A percentile compares a stretch with the other conserved stretches of the same genome.
These are phyloP conservation scores for Austroboletus eburneus DNA, from an alignment of 768 basidiomycete genomes.

Conservation along the genomic window DNA sequence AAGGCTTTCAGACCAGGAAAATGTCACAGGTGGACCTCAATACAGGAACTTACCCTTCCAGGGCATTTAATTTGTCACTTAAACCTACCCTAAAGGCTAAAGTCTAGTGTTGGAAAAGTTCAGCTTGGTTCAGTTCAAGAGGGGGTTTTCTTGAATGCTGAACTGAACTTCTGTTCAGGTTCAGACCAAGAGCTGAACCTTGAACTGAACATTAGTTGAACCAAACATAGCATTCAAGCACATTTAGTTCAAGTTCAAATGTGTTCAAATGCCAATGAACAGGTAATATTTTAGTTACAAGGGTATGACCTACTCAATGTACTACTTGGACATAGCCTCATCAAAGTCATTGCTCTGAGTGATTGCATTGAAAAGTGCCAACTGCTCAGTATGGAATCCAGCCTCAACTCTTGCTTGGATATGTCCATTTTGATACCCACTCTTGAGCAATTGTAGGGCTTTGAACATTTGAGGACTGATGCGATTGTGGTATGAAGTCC, in stretches of 20 bases:
- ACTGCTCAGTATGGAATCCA: neutral
- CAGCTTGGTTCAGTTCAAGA: neutral
- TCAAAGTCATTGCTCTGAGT: neutral
- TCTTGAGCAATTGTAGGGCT: conserved; percentile 29
- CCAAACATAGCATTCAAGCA: neutral
- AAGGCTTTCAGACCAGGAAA: too few relatives aligned
- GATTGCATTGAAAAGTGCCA: neutral
- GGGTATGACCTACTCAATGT: neutral
- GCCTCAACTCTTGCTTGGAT: conserved; percentile 18
- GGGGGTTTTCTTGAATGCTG: neutral
- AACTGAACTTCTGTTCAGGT: neutral
- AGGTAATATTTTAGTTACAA: neutral
- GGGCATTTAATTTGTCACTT: too few relatives aligned
- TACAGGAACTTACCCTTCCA: too few relatives aligned
- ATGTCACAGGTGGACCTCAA: too few relatives aligned
- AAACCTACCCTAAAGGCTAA: too few relatives aligned
- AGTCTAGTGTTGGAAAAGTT: conserved; percentile 5
- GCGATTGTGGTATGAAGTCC: conserved; percentile 13
- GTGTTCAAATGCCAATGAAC: neutral
- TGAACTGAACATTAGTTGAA: conserved; percentile 9
- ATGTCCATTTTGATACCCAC: conserved; percentile 26
- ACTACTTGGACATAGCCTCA: neutral
- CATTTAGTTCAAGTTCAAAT: neutral
- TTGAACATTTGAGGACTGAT: conserved; percentile 24
- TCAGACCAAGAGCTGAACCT: conserved; percentile 5